Percentiles rank a stretch among this genome's conserved stretches.
These are phyloP conservation scores for Candida caryicola DNA, from an alignment of 805 yeast genomes.

Conservation along the genomic window DNA sequence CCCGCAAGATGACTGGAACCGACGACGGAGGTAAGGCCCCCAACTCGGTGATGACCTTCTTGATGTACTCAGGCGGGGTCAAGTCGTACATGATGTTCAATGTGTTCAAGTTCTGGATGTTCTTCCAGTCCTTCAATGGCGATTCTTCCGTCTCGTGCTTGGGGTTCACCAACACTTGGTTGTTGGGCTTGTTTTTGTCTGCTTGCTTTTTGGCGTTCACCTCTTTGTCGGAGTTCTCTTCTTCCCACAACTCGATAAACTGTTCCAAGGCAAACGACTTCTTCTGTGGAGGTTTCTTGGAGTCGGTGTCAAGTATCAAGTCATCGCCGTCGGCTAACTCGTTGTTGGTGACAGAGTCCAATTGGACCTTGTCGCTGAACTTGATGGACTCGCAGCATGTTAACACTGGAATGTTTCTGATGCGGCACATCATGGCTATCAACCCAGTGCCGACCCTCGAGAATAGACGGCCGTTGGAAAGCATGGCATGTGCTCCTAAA, in stretches of 20 bases:
- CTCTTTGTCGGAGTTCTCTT: slow-evolving; percentile 16
- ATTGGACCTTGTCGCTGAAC: slow-evolving; percentile 91
- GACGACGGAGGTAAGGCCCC: slow-evolving; percentile 98
- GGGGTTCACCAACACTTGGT: slow-evolving; percentile 9
- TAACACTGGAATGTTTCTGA: slow-evolving; percentile 86
- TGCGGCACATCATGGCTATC: slow-evolving; percentile 86
- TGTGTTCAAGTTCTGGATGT: slow-evolving; percentile 60
- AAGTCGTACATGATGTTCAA: slow-evolving; percentile 88
- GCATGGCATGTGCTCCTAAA: slow-evolving; percentile 95
- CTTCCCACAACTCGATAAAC: slow-evolving; percentile 47
- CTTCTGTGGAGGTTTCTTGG: slow-evolving; percentile 54
- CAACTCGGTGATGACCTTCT: slow-evolving; percentile 92
- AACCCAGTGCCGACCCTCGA: slow-evolving; percentile 94
- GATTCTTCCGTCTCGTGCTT: slow-evolving; percentile 25
- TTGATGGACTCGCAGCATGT: slow-evolving; percentile 95
- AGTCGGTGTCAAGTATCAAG: slow-evolving; percentile 47
- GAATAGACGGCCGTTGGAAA: slow-evolving; percentile 89
- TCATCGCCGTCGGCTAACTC: slow-evolving; percentile 84
- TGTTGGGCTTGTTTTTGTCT: slow-evolving; percentile 10
- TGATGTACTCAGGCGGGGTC: slow-evolving; percentile 90
- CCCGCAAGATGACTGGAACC: slow-evolving; percentile 94
- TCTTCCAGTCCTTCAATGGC: slow-evolving; percentile 63
- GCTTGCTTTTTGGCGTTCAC: slow-evolving; percentile 18
- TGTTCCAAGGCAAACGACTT: slow-evolving; percentile 65
- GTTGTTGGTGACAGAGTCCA: slow-evolving; percentile 92